Evolutionary conservation across 2,329 filamentous ascomycete species (phyloP), one percentile per base, ranked within the genome.

Genomic region (Colletotrichum godetiae): DNA sequence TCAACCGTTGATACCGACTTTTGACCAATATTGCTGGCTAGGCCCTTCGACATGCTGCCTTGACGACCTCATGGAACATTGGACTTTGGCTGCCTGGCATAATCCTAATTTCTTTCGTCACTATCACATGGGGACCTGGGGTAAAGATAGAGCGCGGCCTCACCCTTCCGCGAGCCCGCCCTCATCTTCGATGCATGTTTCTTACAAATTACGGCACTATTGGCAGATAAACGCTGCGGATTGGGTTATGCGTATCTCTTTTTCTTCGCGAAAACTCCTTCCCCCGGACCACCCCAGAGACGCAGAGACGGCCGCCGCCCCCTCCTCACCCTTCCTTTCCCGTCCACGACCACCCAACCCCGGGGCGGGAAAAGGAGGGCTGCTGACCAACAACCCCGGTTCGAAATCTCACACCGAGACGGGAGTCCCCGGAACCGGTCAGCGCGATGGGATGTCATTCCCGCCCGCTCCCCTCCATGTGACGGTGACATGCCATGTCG

Each of bases 341-440:
- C 42, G 19, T 49, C 42, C 42, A 22, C 37, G 19, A 49, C 19
- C 15, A 29, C 4, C 8, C 42, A 22, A 49, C 8, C 42, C 42
- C 19, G 8, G 19, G 3, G 37, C 42, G 19, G 19, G 19, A 49
- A 49, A 49, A 19, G 7, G 42, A 49, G 42, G 42, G 42, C 42
- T 22, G 56, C 64, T 53, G 49, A 60, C 56, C 64, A 33, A 49
- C 64, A 33, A 24, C n/a, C 55, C 61, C 29, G 61, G 61, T n/a
- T 35, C 12, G 27, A 62, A 73, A 69, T 73, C 60, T 69, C 70
- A 73, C 70, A 73, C 70, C 70, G 70, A 70, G 70, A 49, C 70
- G 66, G 66, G 59, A 73, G 53, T 46, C 70, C 70, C 66, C 66
- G 70, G 66, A 55, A 73, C 70, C 70, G 66, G 70, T 73, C 59